phyloP scores from a whole-genome alignment of 441 rosid genomes.

The Hypseocharis bilobata region DNA sequence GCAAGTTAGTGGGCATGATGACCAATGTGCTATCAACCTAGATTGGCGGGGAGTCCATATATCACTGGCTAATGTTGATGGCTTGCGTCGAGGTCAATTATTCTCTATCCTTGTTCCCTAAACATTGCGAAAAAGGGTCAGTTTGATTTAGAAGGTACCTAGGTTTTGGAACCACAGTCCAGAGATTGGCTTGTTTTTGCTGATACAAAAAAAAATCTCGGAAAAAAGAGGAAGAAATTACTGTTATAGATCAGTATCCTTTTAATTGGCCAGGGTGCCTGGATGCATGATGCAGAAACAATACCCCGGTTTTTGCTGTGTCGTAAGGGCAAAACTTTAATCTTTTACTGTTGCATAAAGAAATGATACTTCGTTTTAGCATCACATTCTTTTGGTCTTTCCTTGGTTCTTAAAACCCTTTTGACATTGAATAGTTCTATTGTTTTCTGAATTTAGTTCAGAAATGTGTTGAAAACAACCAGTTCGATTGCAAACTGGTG shows the following conservation, averaged over 20 bases:
- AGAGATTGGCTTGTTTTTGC: neutral
- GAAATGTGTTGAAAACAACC: neutral
- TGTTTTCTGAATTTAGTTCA: too few relatives aligned
- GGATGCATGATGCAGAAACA: neutral
- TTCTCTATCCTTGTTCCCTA: neutral
- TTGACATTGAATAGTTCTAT: too few relatives aligned
- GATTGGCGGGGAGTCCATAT: neutral
- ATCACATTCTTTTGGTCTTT: neutral
- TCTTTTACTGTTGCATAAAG: neutral
- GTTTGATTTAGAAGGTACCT: neutral
- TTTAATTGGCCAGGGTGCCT: neutral
- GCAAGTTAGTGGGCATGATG: conserved; percentile 18
- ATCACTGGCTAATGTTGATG: neutral
- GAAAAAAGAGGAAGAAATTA: neutral
- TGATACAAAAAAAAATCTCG: neutral
- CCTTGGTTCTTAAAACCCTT: neutral
- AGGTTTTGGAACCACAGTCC: neutral
- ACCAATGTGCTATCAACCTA: conserved; percentile 30
- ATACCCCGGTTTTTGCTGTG: neutral
- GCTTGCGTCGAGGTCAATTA: neutral
- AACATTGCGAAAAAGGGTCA: neutral
- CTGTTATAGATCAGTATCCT: neutral
- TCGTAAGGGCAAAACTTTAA: neutral
- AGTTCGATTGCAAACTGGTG: neutral
- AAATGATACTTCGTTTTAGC: neutral